Evolutionary conservation across 441 rosid species (phyloP).

Genomic region (Lepidium campestre): DNA sequence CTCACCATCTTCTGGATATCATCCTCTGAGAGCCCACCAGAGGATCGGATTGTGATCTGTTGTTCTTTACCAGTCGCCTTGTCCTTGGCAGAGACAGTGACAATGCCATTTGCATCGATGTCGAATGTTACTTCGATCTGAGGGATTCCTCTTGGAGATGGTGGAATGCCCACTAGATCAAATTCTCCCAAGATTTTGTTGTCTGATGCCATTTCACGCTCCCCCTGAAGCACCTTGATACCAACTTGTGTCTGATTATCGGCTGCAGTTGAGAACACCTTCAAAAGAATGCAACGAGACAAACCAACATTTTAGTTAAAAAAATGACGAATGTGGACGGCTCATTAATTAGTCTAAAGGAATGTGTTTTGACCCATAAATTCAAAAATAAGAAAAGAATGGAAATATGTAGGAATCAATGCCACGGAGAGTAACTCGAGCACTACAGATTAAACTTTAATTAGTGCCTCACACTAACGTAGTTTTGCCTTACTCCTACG

Average conservation of each 20-base stretch:
- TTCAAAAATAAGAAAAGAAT: background rate
- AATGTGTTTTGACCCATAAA: background rate
- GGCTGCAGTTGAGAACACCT: slow-evolving; percentile 96
- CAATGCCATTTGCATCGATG: slow-evolving; percentile 94
- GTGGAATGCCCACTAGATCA: slow-evolving; percentile 89
- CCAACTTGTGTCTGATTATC: slow-evolving; percentile 98
- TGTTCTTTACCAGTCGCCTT: slow-evolving; percentile 88
- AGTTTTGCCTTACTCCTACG: background rate
- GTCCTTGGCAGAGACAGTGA: slow-evolving; percentile 95
- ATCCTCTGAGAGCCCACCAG: slow-evolving; percentile 87
- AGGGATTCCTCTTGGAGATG: slow-evolving; percentile 86
- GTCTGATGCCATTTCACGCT: slow-evolving; percentile 90
- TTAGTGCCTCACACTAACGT: background rate
- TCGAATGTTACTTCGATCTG: slow-evolving; percentile 95
- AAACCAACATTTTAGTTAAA: background rate
- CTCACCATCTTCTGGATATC: slow-evolving; percentile 92
- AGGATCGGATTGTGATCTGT: slow-evolving; percentile 91
- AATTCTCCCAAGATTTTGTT: slow-evolving; percentile 85
- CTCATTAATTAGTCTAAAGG: background rate
- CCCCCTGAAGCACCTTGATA: slow-evolving; percentile 94
- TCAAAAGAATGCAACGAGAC: background rate
- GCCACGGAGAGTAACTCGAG: background rate
- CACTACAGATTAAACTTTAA: background rate
- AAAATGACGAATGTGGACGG: background rate
- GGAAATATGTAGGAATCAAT: background rate